These are phyloP conservation scores for Leptographium galeiforme DNA, from an alignment of 2,329 filamentous ascomycete species.

Conservation along the genomic window DNA sequence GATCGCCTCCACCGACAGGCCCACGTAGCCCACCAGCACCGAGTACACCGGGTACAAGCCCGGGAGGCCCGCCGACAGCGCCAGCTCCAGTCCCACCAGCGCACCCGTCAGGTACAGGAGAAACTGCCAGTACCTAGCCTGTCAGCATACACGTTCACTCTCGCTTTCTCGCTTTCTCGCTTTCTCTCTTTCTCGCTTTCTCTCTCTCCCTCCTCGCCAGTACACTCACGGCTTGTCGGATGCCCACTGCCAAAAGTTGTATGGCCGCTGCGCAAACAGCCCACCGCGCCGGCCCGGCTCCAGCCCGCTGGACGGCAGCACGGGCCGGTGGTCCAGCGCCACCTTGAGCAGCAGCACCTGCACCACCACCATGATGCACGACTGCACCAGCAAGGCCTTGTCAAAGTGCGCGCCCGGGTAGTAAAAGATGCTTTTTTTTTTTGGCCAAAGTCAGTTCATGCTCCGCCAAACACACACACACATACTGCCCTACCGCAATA, in stretches of 20 bases:
- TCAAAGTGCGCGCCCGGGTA: conserved; percentile 56
- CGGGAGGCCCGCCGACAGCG: conserved; percentile 42
- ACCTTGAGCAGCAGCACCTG: conserved; percentile 53
- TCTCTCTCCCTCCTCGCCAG: too few relatives aligned
- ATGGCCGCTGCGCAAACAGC: conserved; percentile 41
- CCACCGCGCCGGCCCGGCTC: conserved; percentile 19
- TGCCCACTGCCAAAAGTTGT: conserved; percentile 74
- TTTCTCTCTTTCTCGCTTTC: too few relatives aligned
- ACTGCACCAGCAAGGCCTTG: conserved; percentile 47
- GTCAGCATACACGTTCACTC: too few relatives aligned
- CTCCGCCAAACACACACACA: background rate
- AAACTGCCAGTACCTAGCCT: conserved; percentile 60
- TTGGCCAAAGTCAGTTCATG: background rate
- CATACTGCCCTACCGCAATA: conserved; percentile 39
- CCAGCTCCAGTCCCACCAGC: conserved; percentile 51
- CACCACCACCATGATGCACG: conserved; percentile 51
- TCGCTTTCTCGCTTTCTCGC: too few relatives aligned
- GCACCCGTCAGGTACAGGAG: conserved; percentile 51
- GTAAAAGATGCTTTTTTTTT: conserved; percentile 60
- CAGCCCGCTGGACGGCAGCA: conserved; percentile 39
- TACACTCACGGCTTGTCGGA: conserved; percentile 53
- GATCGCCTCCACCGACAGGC: conserved; percentile 66
- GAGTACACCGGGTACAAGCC: conserved; percentile 53
- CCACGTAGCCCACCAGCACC: conserved; percentile 55
- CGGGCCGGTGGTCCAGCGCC: conserved; percentile 53